A percentile compares a stretch with the other conserved stretches of the same genome.
Conservation (phyloP, 176 grass and related monocot genomes). For the Puccinellia tenuiflora region DNA sequence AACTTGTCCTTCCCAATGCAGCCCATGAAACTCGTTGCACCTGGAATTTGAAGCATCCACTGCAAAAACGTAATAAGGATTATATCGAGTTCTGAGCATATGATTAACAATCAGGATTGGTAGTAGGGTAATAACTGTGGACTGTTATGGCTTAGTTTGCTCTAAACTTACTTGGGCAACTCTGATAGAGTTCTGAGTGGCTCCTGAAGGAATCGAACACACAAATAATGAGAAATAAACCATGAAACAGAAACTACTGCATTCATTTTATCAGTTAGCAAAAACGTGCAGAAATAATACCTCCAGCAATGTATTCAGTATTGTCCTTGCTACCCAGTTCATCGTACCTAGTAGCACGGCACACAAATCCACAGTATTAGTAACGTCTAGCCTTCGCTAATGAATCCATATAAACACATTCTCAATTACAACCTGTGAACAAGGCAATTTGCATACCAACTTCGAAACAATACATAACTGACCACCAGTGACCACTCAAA, state of each 20-base stretch:
- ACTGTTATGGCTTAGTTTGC: not conserved
- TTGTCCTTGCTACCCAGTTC: slow-evolving; percentile 68
- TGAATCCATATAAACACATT: not conserved
- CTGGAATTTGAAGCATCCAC: slow-evolving; percentile 98
- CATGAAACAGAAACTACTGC: not conserved
- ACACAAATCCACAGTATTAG: not conserved
- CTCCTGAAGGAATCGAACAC: slow-evolving; percentile 49
- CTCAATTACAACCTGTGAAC: not conserved
- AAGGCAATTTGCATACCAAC: not conserved
- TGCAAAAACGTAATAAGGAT: slow-evolving; percentile 18
- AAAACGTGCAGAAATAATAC: slow-evolving; percentile 14
- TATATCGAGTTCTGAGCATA: not conserved
- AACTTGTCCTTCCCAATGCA: slow-evolving; percentile 96
- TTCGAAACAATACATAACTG: not conserved
- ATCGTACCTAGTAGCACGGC: slow-evolving; percentile 55
- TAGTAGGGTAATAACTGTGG: not conserved
- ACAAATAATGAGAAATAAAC: slow-evolving; percentile 9
- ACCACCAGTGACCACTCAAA: not conserved
- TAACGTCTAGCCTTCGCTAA: not conserved
- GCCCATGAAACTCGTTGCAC: slow-evolving; percentile 92
- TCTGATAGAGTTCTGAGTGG: slow-evolving; percentile 95
- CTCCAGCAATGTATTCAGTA: slow-evolving; percentile 95
- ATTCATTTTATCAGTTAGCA: not conserved
- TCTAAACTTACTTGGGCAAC: slow-evolving; percentile 79
- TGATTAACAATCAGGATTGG: slow-evolving; percentile 9